phyloP scores from a whole-genome alignment of 805 yeast species.

The Candida silvatica region DNA sequence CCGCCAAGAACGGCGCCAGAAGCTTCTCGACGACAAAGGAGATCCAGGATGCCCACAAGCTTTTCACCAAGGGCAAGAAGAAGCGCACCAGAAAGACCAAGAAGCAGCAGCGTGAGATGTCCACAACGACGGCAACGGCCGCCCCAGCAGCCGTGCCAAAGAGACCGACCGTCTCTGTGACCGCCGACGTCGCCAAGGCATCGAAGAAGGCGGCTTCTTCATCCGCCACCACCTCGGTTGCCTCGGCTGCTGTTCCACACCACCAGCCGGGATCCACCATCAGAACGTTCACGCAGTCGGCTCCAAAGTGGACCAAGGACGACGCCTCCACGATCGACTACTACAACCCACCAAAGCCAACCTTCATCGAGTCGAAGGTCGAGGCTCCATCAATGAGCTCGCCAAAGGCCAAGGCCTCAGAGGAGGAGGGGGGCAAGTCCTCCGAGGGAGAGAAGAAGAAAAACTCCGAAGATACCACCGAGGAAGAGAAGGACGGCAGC shows the following conservation, averaged over 20 bases:
- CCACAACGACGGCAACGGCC: constrained; percentile 1
- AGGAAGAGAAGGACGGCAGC: constrained; percentile 2
- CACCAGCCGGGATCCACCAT: no score
- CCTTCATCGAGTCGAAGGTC: no score
- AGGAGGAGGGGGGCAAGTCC: constrained; percentile 1
- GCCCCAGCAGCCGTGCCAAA: no score
- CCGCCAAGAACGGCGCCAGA: constrained; percentile 1
- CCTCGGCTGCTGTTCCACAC: neutral
- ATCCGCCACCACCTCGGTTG: neutral
- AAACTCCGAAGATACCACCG: no score
- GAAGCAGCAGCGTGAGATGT: constrained; percentile 4
- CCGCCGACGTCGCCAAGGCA: neutral
- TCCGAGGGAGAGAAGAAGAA: constrained; percentile 3
- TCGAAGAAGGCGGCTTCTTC: neutral
- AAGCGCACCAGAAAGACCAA: constrained; percentile 7
- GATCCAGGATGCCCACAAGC: constrained; percentile 2
- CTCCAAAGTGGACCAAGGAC: constrained; percentile 34
- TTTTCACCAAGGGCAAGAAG: constrained; percentile 1
- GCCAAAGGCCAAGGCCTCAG: constrained; percentile 2
- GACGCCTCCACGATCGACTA: constrained; percentile 52
- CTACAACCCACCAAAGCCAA: constrained; percentile 33
- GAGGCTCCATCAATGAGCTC: neutral
- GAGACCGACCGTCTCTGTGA: neutral
- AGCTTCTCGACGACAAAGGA: constrained; percentile 9
- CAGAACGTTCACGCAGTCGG: constrained; percentile 11